phyloP scores from a whole-genome alignment of 1,284 basidiomycete species.

The Ceratobasidium theobromae region DNA sequence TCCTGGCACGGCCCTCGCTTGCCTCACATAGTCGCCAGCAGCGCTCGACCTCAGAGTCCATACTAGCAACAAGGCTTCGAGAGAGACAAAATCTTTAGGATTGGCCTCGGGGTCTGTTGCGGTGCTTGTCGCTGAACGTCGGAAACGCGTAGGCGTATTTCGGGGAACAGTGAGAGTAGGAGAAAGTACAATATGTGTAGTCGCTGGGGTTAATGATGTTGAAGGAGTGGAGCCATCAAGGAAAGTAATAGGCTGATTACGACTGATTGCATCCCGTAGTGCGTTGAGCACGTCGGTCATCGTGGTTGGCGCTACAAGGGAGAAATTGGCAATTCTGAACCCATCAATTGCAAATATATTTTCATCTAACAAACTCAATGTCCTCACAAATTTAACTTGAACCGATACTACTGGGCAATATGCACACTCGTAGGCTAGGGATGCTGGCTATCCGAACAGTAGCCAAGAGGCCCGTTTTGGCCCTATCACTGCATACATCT shows the following conservation, averaged over 20 bases:
- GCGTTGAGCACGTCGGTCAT: conserved; percentile 5
- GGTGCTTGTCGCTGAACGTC: conserved; percentile 53
- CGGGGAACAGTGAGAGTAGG: conserved; percentile 60
- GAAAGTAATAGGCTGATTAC: conserved; percentile 1
- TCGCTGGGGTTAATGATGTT: conserved; percentile 43
- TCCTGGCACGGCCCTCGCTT: conserved; percentile 68
- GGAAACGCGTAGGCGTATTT: conserved; percentile 70
- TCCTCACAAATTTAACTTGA: not conserved
- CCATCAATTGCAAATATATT: conserved; percentile 9
- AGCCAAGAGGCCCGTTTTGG: not conserved
- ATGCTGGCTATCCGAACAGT: conserved; percentile 20
- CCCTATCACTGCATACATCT: not conserved
- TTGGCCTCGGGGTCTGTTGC: conserved; percentile 46
- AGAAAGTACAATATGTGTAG: conserved; percentile 67
- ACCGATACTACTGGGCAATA: no score
- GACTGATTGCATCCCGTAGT: conserved; percentile 22
- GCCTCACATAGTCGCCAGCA: conserved; percentile 84
- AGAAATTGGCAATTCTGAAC: not conserved
- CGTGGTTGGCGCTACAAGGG: not conserved
- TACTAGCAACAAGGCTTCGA: conserved; percentile 79
- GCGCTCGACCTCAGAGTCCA: conserved; percentile 73
- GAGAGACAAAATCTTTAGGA: conserved; percentile 66
- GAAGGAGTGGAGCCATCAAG: not conserved
- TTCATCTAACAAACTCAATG: not conserved
- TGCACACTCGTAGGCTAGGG: conserved; percentile 14